Evolutionary conservation across 306 rosid genomes (phyloP).

Genomic region (Sesbania bispinosa): DNA sequence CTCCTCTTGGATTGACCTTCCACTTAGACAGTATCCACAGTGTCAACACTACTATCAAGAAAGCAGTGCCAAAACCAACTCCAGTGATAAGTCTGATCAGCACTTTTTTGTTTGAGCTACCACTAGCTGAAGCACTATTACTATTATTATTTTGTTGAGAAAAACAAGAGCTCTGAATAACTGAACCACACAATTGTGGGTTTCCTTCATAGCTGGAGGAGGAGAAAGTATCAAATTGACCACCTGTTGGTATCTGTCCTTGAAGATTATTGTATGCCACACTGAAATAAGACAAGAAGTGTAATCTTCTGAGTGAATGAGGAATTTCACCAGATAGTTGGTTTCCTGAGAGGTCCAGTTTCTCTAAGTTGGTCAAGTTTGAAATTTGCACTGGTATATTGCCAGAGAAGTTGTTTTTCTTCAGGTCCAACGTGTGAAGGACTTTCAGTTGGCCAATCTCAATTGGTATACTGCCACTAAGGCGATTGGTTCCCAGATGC

Average conservation of each 20-base stretch:
- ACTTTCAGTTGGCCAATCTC: conserved; percentile 63
- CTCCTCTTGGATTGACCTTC: conserved; percentile 79
- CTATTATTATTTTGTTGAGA: conserved; percentile 6
- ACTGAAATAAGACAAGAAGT: conserved; percentile 80
- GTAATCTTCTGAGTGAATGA: conserved; percentile 53
- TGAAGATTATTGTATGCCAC: conserved; percentile 78
- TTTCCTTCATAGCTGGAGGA: conserved; percentile 70
- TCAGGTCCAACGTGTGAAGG: conserved; percentile 64
- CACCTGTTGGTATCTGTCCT: conserved; percentile 74
- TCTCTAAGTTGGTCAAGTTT: conserved; percentile 71
- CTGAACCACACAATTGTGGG: conserved; percentile 54
- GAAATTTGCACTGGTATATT: conserved; percentile 64
- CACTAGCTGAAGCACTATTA: conserved; percentile 19
- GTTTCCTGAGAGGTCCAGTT: conserved; percentile 67
- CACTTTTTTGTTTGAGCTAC: conserved; percentile 42
- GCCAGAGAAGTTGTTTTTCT: conserved; percentile 66
- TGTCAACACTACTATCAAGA: too few species aligned
- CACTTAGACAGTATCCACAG: conserved; percentile 83
- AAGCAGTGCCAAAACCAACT: conserved; percentile 38
- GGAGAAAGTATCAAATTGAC: conserved; percentile 78
- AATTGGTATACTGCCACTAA: conserved; percentile 60
- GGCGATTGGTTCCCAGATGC: conserved; percentile 57
- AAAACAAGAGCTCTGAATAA: conserved; percentile 55
- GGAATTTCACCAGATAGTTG: conserved; percentile 78
- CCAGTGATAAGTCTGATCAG: conserved; percentile 39